Percentiles rank a stretch among this genome's conserved stretches.
These are phyloP conservation scores for Penicillium concentricum DNA, from an alignment of 2,329 filamentous ascomycete genomes.

Conservation along the genomic window DNA sequence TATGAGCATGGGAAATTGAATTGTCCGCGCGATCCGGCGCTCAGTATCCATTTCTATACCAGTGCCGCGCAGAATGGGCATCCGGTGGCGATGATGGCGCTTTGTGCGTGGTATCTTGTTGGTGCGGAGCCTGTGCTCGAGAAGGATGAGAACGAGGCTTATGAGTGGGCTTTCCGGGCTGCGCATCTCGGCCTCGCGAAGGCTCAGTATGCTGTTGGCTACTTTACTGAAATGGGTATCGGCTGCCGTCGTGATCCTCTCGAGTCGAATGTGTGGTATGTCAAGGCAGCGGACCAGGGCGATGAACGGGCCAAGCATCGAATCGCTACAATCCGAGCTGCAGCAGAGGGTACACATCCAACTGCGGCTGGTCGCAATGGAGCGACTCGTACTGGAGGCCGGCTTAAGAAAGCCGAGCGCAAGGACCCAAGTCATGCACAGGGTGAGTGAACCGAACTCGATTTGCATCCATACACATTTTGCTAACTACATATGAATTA, in stretches of 20 bases:
- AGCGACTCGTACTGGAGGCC: slow-evolving; percentile 7
- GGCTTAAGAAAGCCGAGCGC: slow-evolving; percentile 8
- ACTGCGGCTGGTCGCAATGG: slow-evolving; percentile 22
- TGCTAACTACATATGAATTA: not conserved
- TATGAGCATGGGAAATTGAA: slow-evolving; percentile 89
- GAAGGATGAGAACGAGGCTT: slow-evolving; percentile 93
- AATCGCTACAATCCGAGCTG: slow-evolving; percentile 80
- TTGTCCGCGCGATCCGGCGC: slow-evolving; percentile 84
- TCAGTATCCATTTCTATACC: slow-evolving; percentile 98
- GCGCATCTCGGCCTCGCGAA: slow-evolving; percentile 67
- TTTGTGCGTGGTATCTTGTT: slow-evolving; percentile 98
- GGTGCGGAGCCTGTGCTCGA: slow-evolving; percentile 88
- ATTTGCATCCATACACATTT: not conserved
- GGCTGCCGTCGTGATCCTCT: slow-evolving; percentile 91
- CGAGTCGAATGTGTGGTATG: slow-evolving; percentile 98
- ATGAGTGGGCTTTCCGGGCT: slow-evolving; percentile 88
- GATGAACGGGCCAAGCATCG: slow-evolving; percentile 87
- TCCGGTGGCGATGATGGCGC: slow-evolving; percentile 89
- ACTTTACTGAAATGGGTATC: slow-evolving; percentile 98
- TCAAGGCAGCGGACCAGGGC: slow-evolving; percentile 87
- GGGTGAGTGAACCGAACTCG: slow-evolving; percentile 3
- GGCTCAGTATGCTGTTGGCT: slow-evolving; percentile 93
- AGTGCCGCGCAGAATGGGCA: slow-evolving; percentile 82
- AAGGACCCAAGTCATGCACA: not conserved
- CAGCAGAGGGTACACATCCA: slow-evolving; percentile 59